Evolutionary conservation across 1,284 basidiomycete species (phyloP), one percentile per base, ranked within the genome.

Genomic region (Mycosarcoma maydis): DNA sequence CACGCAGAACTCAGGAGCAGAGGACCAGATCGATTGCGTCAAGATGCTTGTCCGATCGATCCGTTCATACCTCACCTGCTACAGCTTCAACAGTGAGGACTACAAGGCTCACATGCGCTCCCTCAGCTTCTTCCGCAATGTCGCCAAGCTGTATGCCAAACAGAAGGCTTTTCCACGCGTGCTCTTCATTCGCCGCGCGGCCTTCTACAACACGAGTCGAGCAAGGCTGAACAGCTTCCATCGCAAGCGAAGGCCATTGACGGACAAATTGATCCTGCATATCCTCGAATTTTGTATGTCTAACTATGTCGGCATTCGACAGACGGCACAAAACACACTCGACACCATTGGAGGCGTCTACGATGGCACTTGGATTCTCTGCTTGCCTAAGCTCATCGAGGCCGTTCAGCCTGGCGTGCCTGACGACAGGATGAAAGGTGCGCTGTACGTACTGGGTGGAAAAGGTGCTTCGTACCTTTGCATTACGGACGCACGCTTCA

Each of bases 391-490:
- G 22, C 51, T 80, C 30, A 89, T 95, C 75, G 86, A 89, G 37
- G 88, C 91, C 0, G 84, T 95, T 40, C 43, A 59, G 27, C 67
- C 61, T 10, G 52, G 55, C 6, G 72, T 59, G 14, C 91, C 93
- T 75, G 92, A 94, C 20, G 95, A 98, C 83, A 87, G 90, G 45
- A 96, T 96, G 89, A 98, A 98, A 84, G 91, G 92, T 11, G 94
- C 94, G 7, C 85, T 98, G 19, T 94, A 96, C 80, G 86, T 94
- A 22, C 84, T 98, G 9, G 89, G 88, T 80, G 88, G 89, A 77
- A 93, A 92, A 83, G 87, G 87, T 38, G 72, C 68, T 51, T 86
- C 60, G 38, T 80, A 82, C 53, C 66, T 80, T 30, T 82, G 78
- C 36, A 75, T 83, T 59, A 73, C 77, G 86, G 92, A 95, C 83